These are phyloP conservation scores for Sporobolomyces roseus DNA, from an alignment of 768 basidiomycete genomes.

Conservation along the genomic window DNA sequence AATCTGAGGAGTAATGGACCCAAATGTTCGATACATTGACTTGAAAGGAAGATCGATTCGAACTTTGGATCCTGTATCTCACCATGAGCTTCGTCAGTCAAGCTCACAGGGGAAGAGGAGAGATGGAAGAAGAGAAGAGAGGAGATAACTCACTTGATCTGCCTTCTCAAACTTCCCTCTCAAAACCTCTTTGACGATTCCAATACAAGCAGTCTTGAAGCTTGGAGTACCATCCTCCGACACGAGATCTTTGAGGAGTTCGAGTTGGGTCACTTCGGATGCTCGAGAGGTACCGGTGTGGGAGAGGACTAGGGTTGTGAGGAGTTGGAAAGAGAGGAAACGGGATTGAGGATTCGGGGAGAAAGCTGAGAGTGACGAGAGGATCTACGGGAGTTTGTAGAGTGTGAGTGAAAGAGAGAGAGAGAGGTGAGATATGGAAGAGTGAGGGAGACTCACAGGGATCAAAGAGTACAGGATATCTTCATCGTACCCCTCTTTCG, in stretches of 20 bases:
- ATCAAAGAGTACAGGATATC: neutral
- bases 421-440: neutral
- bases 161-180: neutral
- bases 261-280: neutral
- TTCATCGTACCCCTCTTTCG: neutral
- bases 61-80: too few relatives aligned
- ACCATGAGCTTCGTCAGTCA: too few relatives aligned
- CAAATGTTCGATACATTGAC: too few relatives aligned
- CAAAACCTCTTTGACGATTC: conserved; percentile 10
- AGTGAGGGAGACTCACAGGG: neutral
- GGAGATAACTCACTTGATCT: neutral
- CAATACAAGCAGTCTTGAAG: conserved; percentile 3
- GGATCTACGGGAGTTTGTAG: neutral
- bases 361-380: conserved; percentile 5
- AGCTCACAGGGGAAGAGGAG: too few relatives aligned
- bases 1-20: neutral
- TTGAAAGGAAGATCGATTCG: too few relatives aligned
- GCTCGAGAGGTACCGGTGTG: neutral
- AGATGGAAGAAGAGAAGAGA: too few relatives aligned
- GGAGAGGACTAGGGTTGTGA: neutral
- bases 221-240: neutral
- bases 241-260: conserved; percentile 14
- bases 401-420: neutral
- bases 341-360: conserved; percentile 5
- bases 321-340: conserved; percentile 25